Conservation (phyloP, 148 eudicot genomes). For the Euryodendron excelsum region DNA sequence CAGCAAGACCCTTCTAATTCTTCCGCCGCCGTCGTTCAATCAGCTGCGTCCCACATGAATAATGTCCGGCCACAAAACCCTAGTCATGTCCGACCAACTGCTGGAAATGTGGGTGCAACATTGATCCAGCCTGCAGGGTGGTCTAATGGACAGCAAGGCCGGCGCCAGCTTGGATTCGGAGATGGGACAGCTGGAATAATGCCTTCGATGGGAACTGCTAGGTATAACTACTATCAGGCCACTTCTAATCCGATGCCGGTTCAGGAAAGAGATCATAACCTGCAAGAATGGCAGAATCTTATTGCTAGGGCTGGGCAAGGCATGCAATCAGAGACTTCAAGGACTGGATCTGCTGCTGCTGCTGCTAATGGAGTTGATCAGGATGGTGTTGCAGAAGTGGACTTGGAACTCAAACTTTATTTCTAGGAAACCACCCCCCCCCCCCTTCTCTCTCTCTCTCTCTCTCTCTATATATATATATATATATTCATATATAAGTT, state of each 20-base stretch:
- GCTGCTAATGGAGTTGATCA: too few relatives aligned
- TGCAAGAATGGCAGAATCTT: not conserved
- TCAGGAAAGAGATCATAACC: not conserved
- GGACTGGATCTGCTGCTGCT: not conserved
- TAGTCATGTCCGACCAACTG: too few relatives aligned
- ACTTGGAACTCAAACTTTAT: conserved; percentile 6
- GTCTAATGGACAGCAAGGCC: too few relatives aligned
- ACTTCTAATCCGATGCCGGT: not conserved
- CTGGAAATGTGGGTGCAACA: too few relatives aligned
- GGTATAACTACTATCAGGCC: not conserved
- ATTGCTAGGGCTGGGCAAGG: not conserved
- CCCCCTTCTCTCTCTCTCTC: not conserved
- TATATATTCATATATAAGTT: too few relatives aligned
- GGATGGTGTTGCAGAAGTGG: conserved; percentile 1
- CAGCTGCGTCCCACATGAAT: not conserved
- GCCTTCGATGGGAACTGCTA: too few relatives aligned
- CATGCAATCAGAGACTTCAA: not conserved
- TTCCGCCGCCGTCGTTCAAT: too few relatives aligned
- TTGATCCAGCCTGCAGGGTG: too few relatives aligned
- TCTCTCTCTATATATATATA: too few relatives aligned
- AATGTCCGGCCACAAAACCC: not conserved
- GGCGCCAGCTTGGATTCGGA: too few relatives aligned
- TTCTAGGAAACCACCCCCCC: not conserved
- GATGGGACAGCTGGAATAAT: too few relatives aligned
- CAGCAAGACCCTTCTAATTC: not conserved